Percentiles rank a stretch among this genome's conserved stretches.
phyloP scores from a whole-genome alignment of 768 basidiomycete species.

The Coprinopsis sp. region DNA sequence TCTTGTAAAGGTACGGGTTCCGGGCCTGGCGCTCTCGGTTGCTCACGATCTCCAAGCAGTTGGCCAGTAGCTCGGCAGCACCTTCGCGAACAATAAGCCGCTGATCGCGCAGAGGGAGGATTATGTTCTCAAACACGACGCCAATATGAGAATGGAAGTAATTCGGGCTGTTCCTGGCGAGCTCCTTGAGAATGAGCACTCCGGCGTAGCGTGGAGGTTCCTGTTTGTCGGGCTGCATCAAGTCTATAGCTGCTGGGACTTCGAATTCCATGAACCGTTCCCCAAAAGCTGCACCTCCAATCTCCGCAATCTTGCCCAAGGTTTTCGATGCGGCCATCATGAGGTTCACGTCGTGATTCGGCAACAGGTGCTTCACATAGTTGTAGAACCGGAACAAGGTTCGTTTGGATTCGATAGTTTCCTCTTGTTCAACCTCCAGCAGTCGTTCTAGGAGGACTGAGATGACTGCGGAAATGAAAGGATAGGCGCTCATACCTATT shows the following conservation, averaged over 20 bases:
- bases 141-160: constrained; percentile 88
- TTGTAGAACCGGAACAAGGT: constrained; percentile 86
- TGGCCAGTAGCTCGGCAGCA: constrained; percentile 89
- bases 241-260: constrained; percentile 76
- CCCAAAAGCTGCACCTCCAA: constrained; percentile 79
- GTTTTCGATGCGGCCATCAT: constrained; percentile 96
- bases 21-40: constrained; percentile 63
- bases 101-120: constrained; percentile 83
- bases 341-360: constrained; percentile 85
- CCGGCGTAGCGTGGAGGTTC: constrained; percentile 90
- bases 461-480: not conserved
- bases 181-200: constrained; percentile 89
- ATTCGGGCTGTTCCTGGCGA: constrained; percentile 82
- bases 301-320: constrained; percentile 78
- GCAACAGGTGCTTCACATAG: constrained; percentile 90
- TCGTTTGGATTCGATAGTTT: constrained; percentile 74
- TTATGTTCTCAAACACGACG: constrained; percentile 88
- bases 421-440: constrained; percentile 72
- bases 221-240: constrained; percentile 73
- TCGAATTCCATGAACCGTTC: constrained; percentile 89
- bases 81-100: constrained; percentile 89
- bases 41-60: constrained; percentile 84
- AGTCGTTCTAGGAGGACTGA: constrained; percentile 51
- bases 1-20: constrained; percentile 66
- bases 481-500: constrained; percentile 63